Evolutionary conservation across 2,329 filamentous ascomycete species (phyloP).

Genomic region (Pseudocercospora cruenta): DNA sequence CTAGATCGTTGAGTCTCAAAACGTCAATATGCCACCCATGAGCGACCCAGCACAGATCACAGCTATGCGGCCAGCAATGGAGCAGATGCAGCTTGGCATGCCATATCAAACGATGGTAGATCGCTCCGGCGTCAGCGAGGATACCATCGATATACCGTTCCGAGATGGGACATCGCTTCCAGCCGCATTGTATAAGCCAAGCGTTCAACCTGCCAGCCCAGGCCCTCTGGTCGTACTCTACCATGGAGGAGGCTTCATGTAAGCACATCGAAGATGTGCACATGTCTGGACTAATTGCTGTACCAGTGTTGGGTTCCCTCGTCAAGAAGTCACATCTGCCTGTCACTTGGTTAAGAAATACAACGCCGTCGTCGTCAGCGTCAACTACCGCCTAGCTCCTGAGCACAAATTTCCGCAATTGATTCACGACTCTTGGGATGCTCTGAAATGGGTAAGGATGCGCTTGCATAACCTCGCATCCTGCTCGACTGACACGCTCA

Average conservation of each 20-base stretch:
- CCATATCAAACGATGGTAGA: slow-evolving; percentile 5
- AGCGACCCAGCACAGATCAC: slow-evolving; percentile 9
- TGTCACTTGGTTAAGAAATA: slow-evolving; percentile 53
- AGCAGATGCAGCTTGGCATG: slow-evolving; percentile 11
- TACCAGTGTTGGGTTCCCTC: slow-evolving; percentile 10
- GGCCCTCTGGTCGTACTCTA: slow-evolving; percentile 42
- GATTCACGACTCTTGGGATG: slow-evolving; percentile 66
- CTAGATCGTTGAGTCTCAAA: slow-evolving; percentile 11
- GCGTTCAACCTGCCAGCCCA: slow-evolving; percentile 12
- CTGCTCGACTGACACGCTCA: slow-evolving; percentile 21
- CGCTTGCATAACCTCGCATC: not conserved
- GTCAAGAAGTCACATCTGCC: slow-evolving; percentile 11
- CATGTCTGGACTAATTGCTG: not conserved
- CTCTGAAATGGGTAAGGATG: slow-evolving; percentile 56
- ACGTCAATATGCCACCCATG: not conserved
- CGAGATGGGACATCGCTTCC: slow-evolving; percentile 11
- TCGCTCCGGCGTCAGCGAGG: slow-evolving; percentile 6
- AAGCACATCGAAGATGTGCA: not conserved
- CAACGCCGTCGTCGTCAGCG: slow-evolving; percentile 61
- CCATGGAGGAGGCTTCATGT: slow-evolving; percentile 45
- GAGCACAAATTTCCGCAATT: slow-evolving; percentile 65
- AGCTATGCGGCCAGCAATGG: not conserved
- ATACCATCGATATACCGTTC: not conserved
- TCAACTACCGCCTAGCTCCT: slow-evolving; percentile 64
- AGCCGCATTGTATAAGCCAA: slow-evolving; percentile 11